Base-by-base conservation (phyloP, 2,329 filamentous ascomycete species). In the Nemania serpens region DNA sequence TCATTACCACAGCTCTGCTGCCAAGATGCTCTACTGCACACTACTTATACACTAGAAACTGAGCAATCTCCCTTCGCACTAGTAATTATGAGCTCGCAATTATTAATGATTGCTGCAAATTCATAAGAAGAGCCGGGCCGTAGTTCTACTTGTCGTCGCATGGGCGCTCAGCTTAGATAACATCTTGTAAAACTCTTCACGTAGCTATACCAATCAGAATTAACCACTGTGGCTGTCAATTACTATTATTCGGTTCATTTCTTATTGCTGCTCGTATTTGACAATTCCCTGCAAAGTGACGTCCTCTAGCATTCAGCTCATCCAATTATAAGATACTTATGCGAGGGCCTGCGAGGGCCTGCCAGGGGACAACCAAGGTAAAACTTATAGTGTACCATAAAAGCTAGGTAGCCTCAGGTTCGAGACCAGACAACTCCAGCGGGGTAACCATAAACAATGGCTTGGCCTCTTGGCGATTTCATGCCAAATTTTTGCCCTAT, bases 21-120 rank as follows among this genome's bases (percentile, higher is more conserved):
- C 61, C 61, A 64, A 64, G 61, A 29, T 41, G 58, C 45, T 10
- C 50, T 59, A 55, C 51, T 58, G 17, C 12, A 41, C 48, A 22
- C 55, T 50, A 58, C 53, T 10, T 39, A n/a, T 45, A 46, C 60
- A 53, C 25, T 29, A 29, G 25, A 29, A 29, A 29, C 7, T 29
- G 60, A 62, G 59, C 60, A 36, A 13, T 41, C 37, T 15, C 15
- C 33, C 47, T 33, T 46, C 37, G 34, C 34, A 29, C 11, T 25
- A 18, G 11, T 34, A 49, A 49, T 36, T 5, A 36, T n/a, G 37
- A 22, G n/a, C n/a, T 18, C 15, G 22, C 7, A 7, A 7, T 36
- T 36, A 6, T 39, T n/a, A 39, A 39, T 39, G 4, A 29, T 29
- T 7, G 3, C 25, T 29, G 25, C 25, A 29, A 3, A 29, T 29